Base-by-base conservation (phyloP, 179 eudicot species). In the Heliamphora ciliata region DNA sequence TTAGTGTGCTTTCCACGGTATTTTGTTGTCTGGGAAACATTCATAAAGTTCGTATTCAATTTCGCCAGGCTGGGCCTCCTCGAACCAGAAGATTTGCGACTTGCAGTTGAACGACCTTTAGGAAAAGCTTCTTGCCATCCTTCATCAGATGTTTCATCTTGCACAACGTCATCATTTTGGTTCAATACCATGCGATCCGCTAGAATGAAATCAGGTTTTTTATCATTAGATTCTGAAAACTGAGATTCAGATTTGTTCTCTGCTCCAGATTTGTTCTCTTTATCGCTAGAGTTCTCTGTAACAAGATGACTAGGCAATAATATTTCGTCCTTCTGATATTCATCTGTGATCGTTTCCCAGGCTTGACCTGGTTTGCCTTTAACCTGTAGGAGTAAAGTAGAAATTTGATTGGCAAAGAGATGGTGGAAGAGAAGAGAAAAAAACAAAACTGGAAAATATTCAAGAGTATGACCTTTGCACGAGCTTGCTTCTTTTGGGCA, bases 61-160 rank as follows among this genome's bases (percentile, higher is more conserved):
- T 95, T 95, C 17, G 90, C 91, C 74, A 95, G 87, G 85, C 87
- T 92, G 1, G 98, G 98, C 74, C 87, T 90, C 79, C 90, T 86
- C n/a, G 92, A 89, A 82, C 85, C 79, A 82, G 93, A 88, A 84
- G 89, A 66, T 88, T 94, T 95, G 46, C 92, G 93, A 4, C 86
- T 90, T 84, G 83, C 79, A 15, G 84, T 84, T 50, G 97, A 89
- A 55, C 98, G 96, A 69, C 92, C 86, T 88, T 94, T 95, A 1
- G 95, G 91, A 63, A 89, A 81, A 86, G 98, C 98, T 88, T 95
- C 98, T 89, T 91, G 98, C 98, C 98, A 95, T 80, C 98, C 98
- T 90, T 95, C 98, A 47, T 90, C 97, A 7, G 95, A 91, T 72
- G 77, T 82, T 59, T 91, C 95, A 79, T 89, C 94, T 78, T 65